A percentile compares a stretch with the other conserved stretches of the same genome.
phyloP scores from a whole-genome alignment of 2,329 filamentous ascomycete genomes.

The Colletotrichum graminicola region DNA sequence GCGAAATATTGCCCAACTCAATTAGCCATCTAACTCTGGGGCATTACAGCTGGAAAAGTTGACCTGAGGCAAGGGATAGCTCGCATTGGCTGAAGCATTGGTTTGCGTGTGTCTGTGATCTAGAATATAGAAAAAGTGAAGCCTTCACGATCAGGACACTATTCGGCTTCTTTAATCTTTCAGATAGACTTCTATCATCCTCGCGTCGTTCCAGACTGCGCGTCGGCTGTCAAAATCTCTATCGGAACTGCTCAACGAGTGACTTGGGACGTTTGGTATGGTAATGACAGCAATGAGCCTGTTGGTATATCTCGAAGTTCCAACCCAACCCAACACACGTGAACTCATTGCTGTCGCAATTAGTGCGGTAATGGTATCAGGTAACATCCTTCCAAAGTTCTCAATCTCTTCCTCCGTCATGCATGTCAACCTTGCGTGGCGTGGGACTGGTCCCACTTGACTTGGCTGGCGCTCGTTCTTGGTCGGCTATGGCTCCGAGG shows the following conservation, averaged over 20 bases:
- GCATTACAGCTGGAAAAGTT: not conserved
- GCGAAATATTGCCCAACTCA: not conserved
- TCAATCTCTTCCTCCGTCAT: not conserved
- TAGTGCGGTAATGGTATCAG: not conserved
- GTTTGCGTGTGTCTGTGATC: accelerated
- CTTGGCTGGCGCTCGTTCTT: constrained; percentile 11
- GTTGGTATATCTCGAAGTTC: not conserved
- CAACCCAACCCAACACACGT: not conserved
- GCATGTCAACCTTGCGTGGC: not conserved
- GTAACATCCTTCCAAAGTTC: too few relatives aligned
- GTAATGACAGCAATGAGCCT: not conserved
- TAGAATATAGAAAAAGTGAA: too few relatives aligned
- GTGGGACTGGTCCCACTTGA: constrained; percentile 24
- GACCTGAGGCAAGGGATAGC: not conserved
- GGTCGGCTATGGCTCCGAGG: constrained; percentile 24
- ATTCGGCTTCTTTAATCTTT: not conserved
- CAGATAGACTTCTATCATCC: not conserved
- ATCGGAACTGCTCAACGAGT: not conserved
- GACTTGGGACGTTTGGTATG: not conserved
- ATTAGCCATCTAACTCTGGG: not conserved
- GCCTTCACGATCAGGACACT: not conserved
- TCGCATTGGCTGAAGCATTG: not conserved
- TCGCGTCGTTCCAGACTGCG: constrained; percentile 6
- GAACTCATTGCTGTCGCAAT: not conserved
- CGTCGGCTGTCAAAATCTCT: not conserved